Base-by-base conservation (phyloP, 441 rosid genomes). In the Populus trichocarpa region DNA sequence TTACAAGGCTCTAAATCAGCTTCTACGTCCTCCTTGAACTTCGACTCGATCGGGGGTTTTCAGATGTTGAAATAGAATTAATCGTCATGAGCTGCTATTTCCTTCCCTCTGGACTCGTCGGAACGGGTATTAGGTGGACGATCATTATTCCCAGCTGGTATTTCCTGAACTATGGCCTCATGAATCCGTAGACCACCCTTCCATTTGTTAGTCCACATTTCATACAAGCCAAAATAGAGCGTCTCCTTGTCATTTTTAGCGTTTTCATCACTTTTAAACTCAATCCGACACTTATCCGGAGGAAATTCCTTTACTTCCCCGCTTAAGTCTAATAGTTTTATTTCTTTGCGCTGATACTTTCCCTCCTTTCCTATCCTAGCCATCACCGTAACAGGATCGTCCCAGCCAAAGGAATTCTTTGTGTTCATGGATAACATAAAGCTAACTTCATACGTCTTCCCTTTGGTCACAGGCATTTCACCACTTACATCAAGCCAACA, bases 301-400 rank as follows among this genome's bases (percentile, higher is more conserved):
- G 57, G 57, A 46, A 4, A 3, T 46, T 12, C 57, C 6, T 14
- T 5, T 46, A 0, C 20, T 12, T 14, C 0, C 2, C 0, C 0
- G 2, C 2, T 0, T 14, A 46, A 46, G 0, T 46, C 0, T 46
- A 6, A 14, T 14, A 46, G 20, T 1, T 46, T 0, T 4, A 14
- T 13, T 46, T 46, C 2, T 14, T 12, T 5, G 57, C 57, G 2
- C 57, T 46, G 0, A 46, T 46, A 4, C 57, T 46, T 0, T 46
- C 57, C 20, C 18, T 14, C 0, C 57, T 46, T 1, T 5, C 57
- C 57, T 14, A 4, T 14, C 20, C 18, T 46, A 13, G 57, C 57
- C 57, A 14, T 46, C 57, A 14, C 16, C 4, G 2, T 12, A 0
- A 46, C 57, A 46, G 2, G 20, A 46, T 0, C 57, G 0, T 14